Evolutionary conservation across 78 protist genomes (phyloP), one percentile per base, ranked within the genome.

Genomic region (Dictyostelium brefeldianum): DNA sequence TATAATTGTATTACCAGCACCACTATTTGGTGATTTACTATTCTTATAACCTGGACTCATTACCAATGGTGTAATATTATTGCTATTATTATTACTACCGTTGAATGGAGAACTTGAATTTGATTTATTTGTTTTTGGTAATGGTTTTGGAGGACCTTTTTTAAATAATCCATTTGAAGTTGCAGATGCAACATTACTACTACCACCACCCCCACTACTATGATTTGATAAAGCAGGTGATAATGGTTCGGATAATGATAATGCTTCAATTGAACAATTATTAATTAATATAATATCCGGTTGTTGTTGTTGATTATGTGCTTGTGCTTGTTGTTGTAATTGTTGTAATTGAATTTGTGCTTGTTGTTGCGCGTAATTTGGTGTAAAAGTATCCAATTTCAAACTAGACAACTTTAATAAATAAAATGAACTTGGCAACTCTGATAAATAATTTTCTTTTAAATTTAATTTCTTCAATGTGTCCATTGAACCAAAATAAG

Each of bases 101-200:
- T 31, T 62, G 2, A 36, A 36, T 36, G 43, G 43, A 25, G 3
- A 43, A 73, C 59, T 46, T 27, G 27, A 27, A 73, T 73, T 20
- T 46, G 46, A 18, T 5, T 29, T 29, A n/a, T 73, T 73, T 1
- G 79, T 73, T 36, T 31, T n/a, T 12, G 80, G 80, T n/a, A 83
- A 56, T n/a, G 91, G 91, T 71, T 67, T 70, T 36, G 91, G 80
- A 8, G 78, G 80, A 25, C 5, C 48, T 56, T 71, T 70, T 41
- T 83, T 67, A 51, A 43, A 59, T 54, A 47, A 47, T 54, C 67
- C 48, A 9, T n/a, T n/a, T n/a, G n/a, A n/a, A n/a, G n/a, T n/a
- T n/a, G 43, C 2, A 2, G 83, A 53, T 78, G 83, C n/a, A 11
- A 59, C 62, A 54, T 17, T 54, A 54, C 18, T 54, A 18, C 43